phyloP scores from a whole-genome alignment of 257 asterid genomes.

The Capsicum baccatum region DNA sequence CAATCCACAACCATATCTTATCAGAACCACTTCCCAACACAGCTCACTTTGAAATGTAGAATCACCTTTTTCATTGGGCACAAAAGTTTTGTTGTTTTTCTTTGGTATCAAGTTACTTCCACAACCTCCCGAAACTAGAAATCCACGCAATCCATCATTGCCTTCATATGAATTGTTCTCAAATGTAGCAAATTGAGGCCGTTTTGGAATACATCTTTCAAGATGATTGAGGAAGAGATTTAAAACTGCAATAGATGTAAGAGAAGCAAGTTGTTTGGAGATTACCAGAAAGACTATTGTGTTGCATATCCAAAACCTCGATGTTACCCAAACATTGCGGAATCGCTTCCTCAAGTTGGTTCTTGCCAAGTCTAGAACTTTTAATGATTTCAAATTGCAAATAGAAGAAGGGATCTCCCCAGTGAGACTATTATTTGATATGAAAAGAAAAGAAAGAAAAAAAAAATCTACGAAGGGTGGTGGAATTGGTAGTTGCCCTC shows the following conservation, averaged over 20 bases:
- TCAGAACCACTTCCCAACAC: neutral
- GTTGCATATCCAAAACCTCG: conserved; percentile 28
- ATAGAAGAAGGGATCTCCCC: conserved; percentile 30
- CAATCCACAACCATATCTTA: neutral
- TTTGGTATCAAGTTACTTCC: neutral
- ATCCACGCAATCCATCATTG: conserved; percentile 19
- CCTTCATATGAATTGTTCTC: neutral
- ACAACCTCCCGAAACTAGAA: conserved; percentile 19
- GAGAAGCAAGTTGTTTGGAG: neutral
- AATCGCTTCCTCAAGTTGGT: conserved; percentile 26
- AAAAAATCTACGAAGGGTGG: neutral
- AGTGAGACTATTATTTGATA: conserved; percentile 28
- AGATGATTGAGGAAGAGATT: too few relatives aligned
- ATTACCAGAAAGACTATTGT: conserved; percentile 29
- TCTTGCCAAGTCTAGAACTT: conserved; percentile 27
- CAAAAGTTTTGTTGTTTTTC: neutral
- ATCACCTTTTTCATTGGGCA: too few relatives aligned
- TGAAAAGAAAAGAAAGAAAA: neutral
- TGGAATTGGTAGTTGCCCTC: conserved; percentile 17
- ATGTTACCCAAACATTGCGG: conserved; percentile 35
- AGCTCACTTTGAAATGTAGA: neutral
- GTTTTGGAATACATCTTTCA: too few relatives aligned
- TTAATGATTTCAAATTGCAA: neutral
- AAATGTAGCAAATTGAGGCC: neutral
- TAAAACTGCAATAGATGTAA: too few relatives aligned